These are phyloP conservation scores for Hansenula sp. DNA, from an alignment of 1,139 yeast genomes.

Conservation along the genomic window DNA sequence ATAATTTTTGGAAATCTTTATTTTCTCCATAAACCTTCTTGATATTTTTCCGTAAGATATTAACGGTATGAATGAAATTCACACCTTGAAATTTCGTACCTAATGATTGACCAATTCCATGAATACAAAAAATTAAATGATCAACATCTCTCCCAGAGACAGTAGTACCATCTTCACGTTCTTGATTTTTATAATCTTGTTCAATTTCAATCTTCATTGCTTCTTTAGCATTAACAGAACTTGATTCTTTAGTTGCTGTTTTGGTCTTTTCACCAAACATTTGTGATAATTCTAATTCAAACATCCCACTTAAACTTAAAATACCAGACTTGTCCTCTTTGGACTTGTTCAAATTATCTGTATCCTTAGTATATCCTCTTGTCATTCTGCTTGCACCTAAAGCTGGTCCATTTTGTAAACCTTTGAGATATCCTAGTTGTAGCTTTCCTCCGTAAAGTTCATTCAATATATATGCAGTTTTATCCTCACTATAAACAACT, in stretches of 20 bases:
- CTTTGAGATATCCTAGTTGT: constrained; percentile 19
- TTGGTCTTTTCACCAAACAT: constrained; percentile 19
- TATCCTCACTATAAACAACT: constrained; percentile 31
- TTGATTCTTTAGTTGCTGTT: constrained; percentile 12
- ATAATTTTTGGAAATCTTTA: constrained; percentile 35
- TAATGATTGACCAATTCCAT: constrained; percentile 90
- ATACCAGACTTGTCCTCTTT: constrained; percentile 3
- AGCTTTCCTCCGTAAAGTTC: constrained; percentile 30
- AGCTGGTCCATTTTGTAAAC: constrained; percentile 12
- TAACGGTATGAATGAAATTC: constrained; percentile 84
- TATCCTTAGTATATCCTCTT: constrained; percentile 24
- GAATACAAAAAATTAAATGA: constrained; percentile 80
- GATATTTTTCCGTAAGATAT: constrained; percentile 61
- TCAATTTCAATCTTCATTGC: constrained; percentile 44
- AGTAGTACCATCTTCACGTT: constrained; percentile 20
- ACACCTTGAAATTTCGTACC: constrained; percentile 77
- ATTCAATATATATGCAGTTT: constrained; percentile 32
- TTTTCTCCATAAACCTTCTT: constrained; percentile 50
- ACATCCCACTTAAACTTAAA: constrained; percentile 9
- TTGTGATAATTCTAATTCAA: constrained; percentile 18
- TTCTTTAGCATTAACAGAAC: constrained; percentile 23
- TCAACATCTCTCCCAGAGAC: constrained; percentile 52
- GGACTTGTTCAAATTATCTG: constrained; percentile 5
- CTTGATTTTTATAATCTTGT: constrained; percentile 42
- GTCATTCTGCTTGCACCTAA: constrained; percentile 24